These are phyloP conservation scores for Globisporangium viniferum DNA, from an alignment of 352 stramenopile genomes.

Conservation along the genomic window DNA sequence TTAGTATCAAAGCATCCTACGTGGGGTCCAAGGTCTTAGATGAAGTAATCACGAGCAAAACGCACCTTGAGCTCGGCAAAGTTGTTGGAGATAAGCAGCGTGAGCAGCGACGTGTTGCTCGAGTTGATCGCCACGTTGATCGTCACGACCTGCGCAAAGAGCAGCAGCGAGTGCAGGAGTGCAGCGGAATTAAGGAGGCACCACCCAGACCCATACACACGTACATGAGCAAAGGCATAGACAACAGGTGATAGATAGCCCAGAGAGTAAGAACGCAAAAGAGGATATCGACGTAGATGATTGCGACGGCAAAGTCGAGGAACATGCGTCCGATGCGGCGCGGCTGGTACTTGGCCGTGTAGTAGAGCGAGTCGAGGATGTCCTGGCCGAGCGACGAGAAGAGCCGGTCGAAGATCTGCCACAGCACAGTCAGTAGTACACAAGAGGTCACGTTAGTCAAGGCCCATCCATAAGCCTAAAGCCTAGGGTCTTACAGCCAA, in stretches of 20 bases:
- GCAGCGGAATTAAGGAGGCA: slow-evolving; percentile 30
- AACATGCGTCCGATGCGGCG: slow-evolving; percentile 67
- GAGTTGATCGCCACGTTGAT: slow-evolving; percentile 97
- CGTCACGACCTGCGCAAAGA: slow-evolving; percentile 97
- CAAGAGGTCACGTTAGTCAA: neutral
- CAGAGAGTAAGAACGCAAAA: neutral
- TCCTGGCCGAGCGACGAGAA: slow-evolving; percentile 97
- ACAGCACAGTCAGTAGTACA: neutral
- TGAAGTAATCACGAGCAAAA: neutral
- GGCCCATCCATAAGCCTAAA: neutral
- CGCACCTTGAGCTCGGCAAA: slow-evolving; percentile 97
- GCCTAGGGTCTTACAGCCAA: neutral
- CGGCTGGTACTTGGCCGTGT: slow-evolving; percentile 77
- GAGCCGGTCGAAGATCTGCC: slow-evolving; percentile 94
- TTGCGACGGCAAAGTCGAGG: slow-evolving; percentile 72
- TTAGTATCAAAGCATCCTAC: neutral
- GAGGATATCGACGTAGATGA: slow-evolving; percentile 73
- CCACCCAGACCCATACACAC: neutral
- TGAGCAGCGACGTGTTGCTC: slow-evolving; percentile 92
- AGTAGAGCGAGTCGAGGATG: slow-evolving; percentile 95
- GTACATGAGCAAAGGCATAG: neutral
- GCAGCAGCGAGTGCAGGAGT: slow-evolving; percentile 91
- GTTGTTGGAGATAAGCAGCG: slow-evolving; percentile 97
- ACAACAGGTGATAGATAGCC: neutral
- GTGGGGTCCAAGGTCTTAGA: neutral